Percentiles rank a stretch among this genome's conserved stretches.
phyloP scores from a whole-genome alignment of 768 basidiomycete genomes.

The Suillus americanus region DNA sequence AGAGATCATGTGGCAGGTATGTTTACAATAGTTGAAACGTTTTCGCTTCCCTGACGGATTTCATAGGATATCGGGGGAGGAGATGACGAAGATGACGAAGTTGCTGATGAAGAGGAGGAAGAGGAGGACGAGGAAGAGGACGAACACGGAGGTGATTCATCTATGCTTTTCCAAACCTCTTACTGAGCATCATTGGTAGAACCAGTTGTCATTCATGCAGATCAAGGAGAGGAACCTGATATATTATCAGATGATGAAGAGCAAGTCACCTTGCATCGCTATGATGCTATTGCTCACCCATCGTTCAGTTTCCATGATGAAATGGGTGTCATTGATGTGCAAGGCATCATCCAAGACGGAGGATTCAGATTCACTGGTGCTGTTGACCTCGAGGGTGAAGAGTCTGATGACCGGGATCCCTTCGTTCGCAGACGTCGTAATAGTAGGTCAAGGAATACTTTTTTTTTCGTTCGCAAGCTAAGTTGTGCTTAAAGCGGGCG shows the following conservation, averaged over 20 bases:
- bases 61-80: slow-evolving; percentile 55
- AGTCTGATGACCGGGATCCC: slow-evolving; percentile 43
- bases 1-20: slow-evolving; percentile 62
- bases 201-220: slow-evolving; percentile 60
- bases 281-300: slow-evolving; percentile 16
- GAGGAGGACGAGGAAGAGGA: slow-evolving; percentile 62
- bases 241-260: slow-evolving; percentile 67
- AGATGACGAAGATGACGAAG: slow-evolving; percentile 36
- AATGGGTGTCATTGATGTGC: slow-evolving; percentile 37
- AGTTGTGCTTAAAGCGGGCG: slow-evolving; percentile 38
- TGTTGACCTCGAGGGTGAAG: slow-evolving; percentile 45
- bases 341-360: slow-evolving; percentile 40
- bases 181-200: slow-evolving; percentile 28
- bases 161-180: background rate
- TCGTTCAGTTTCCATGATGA: slow-evolving; percentile 39
- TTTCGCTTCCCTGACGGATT: background rate
- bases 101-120: slow-evolving; percentile 48
- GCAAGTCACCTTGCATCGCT: slow-evolving; percentile 32
- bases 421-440: slow-evolving; percentile 55
- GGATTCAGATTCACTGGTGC: slow-evolving; percentile 57
- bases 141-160: slow-evolving; percentile 29
- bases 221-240: slow-evolving; percentile 62
- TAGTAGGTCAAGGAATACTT: slow-evolving; percentile 7
- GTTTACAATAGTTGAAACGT: slow-evolving; percentile 12
- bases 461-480: slow-evolving; percentile 5